Conservation (phyloP, 768 basidiomycete species). For the Paxillus ammoniavirescens region DNA sequence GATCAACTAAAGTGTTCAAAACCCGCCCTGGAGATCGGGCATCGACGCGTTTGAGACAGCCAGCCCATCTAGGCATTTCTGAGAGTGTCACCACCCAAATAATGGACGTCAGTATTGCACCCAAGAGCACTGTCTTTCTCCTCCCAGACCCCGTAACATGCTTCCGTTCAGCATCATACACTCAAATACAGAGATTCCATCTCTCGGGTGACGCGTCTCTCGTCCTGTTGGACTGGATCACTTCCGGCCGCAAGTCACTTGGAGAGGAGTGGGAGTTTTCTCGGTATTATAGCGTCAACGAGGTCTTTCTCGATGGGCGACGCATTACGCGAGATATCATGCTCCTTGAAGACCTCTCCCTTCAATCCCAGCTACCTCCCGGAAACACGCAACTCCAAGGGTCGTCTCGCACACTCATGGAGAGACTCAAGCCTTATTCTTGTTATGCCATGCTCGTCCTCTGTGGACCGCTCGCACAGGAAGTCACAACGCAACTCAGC, state of each 20-base stretch:
- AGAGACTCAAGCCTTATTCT: constrained; percentile 74
- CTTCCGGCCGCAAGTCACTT: constrained; percentile 77
- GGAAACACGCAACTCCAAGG: constrained; percentile 17
- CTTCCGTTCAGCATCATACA: constrained; percentile 80
- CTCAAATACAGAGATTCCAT: constrained; percentile 78
- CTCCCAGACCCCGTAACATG: constrained; percentile 94
- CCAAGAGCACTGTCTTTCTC: constrained; percentile 63
- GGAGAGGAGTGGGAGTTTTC: constrained; percentile 92
- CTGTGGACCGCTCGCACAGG: constrained; percentile 60
- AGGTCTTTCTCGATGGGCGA: constrained; percentile 64
- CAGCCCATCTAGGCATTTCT: constrained; percentile 2
- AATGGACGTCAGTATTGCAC: constrained; percentile 55
- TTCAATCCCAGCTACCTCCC: constrained; percentile 11
- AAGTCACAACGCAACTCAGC: constrained; percentile 47
- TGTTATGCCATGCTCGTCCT: constrained; percentile 89
- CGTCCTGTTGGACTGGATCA: constrained; percentile 87
- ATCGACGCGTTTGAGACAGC: constrained; percentile 37
- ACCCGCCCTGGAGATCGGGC: constrained; percentile 59
- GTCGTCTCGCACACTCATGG: constrained; percentile 48
- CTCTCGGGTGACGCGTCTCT: constrained; percentile 60
- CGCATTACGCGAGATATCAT: constrained; percentile 75
- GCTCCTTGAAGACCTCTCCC: constrained; percentile 58
- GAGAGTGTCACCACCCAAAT: constrained; percentile 53
- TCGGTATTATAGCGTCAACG: constrained; percentile 82
- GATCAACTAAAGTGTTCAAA: constrained; percentile 95